A percentile compares a stretch with the other conserved stretches of the same genome.
These are phyloP conservation scores for Henckelia pumila DNA, from an alignment of 257 asterid genomes.

Conservation along the genomic window DNA sequence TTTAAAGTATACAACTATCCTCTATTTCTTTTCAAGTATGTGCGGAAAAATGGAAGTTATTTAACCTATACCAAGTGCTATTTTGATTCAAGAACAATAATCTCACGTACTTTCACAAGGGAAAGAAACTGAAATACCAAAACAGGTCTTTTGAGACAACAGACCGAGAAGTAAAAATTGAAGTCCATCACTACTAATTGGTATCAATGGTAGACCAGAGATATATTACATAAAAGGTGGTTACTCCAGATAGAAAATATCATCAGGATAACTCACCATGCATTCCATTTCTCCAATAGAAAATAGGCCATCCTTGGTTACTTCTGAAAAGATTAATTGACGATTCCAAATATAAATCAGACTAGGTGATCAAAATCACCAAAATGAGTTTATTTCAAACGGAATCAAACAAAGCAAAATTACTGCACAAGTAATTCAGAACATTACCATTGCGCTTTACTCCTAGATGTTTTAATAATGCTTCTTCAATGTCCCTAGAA, in stretches of 20 bases:
- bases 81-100: background rate
- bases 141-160: background rate
- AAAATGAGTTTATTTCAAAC: background rate
- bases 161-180: background rate
- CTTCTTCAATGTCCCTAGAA: conserved; percentile 85
- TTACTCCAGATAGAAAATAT: conserved; percentile 18
- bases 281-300: conserved; percentile 99
- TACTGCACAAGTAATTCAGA: conserved; percentile 12
- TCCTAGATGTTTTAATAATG: conserved; percentile 85
- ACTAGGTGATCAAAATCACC: conserved; percentile 17
- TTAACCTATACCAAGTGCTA: background rate
- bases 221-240: conserved; percentile 9
- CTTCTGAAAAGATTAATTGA: conserved; percentile 56
- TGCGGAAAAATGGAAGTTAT: background rate
- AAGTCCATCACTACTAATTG: conserved; percentile 8
- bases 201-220: conserved; percentile 17
- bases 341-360: conserved; percentile 28
- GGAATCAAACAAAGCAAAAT: conserved; percentile 10
- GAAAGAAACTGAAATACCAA: background rate
- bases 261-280: conserved; percentile 60
- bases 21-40: background rate
- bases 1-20: background rate
- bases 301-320: conserved; percentile 94
- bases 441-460: conserved; percentile 90
- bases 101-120: background rate